Base-by-base conservation (phyloP, 2,329 filamentous ascomycete genomes). In the Penicillium polonicum region DNA sequence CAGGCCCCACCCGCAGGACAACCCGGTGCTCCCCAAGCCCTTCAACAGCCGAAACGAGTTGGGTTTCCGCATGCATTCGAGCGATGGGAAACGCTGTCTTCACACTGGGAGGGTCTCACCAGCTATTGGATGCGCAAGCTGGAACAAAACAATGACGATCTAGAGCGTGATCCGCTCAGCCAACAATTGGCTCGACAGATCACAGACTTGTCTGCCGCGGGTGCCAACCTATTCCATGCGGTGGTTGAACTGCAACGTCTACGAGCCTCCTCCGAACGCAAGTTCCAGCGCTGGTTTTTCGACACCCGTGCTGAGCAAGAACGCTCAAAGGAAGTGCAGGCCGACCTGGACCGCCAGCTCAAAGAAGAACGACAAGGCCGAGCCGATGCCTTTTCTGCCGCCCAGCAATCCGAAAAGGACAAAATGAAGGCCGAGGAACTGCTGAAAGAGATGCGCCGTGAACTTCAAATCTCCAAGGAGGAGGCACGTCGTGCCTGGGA, bases 231-330 rank as follows among this genome's bases (percentile, higher is more conserved):
- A 0, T 99, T 99, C 74, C 94, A 99, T 73, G 94, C 94, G 10
- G 92, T 99, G 0, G 94, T 99, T 4, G 94, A 99, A 75, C 80
- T 99, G 45, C 94, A 99, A 74, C 88, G 94, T 31, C 82, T 99
- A 27, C 89, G 94, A 43, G 94, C 94, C 38, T 96, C 92, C 55
- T 97, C 93, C 0, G 94, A 99, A 75, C 87, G 94, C 63, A 97
- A 97, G 73, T 99, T 99, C 68, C 94, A 99, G 76, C 85, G 94
- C 50, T 99, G 94, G 94, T 97, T 97, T 77, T 96, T 96, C 67
- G 94, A 99, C 73, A 96, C 92, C 8, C 84, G 92, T 51, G 84
- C 88, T 33, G 92, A 97, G 65, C 86, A 96, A 64, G 94, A 97
- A 77, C 87, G 89, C 29, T 84, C 88, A 49, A 88, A 90, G 64